phyloP scores from a whole-genome alignment of 371 early-diverging fungal species.

The Mortierella sp. region DNA sequence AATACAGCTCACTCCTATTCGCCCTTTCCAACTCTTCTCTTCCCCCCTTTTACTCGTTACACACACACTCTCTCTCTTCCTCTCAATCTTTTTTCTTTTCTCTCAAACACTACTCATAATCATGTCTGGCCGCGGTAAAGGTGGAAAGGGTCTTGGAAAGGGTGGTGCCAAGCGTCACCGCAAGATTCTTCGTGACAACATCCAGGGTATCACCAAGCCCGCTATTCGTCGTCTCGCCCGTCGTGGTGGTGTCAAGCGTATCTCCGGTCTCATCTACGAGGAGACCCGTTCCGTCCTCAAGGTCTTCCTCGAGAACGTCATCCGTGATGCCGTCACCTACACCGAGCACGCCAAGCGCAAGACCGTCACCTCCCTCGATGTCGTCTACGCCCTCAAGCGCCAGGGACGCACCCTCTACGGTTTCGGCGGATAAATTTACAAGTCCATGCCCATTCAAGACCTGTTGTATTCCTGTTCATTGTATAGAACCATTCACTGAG shows the following conservation, averaged over 20 bases:
- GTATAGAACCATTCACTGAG: slow-evolving; percentile 10
- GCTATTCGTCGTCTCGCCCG: slow-evolving; percentile 99
- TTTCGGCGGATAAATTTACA: slow-evolving; percentile 56
- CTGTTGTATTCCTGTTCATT: slow-evolving; percentile 3
- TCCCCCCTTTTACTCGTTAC: background rate
- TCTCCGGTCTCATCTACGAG: slow-evolving; percentile 98
- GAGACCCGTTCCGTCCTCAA: slow-evolving; percentile 98
- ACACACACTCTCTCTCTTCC: background rate
- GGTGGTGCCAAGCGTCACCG: slow-evolving; percentile 99
- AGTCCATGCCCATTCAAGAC: background rate
- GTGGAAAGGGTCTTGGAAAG: slow-evolving; percentile 98
- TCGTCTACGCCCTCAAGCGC: slow-evolving; percentile 98
- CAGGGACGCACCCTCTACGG: slow-evolving; percentile 82
- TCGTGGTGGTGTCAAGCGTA: slow-evolving; percentile 99
- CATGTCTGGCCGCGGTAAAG: slow-evolving; percentile 97
- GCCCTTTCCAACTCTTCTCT: background rate
- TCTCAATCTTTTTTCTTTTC: background rate
- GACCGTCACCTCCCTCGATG: slow-evolving; percentile 88
- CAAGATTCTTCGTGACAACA: slow-evolving; percentile 99
- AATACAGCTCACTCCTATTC: background rate
- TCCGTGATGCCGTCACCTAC: slow-evolving; percentile 99
- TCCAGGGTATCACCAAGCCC: slow-evolving; percentile 99
- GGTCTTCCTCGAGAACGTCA: slow-evolving; percentile 98
- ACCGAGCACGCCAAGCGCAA: slow-evolving; percentile 99
- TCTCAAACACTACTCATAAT: slow-evolving; percentile 97